Conservation (phyloP, 176 grass and related monocot genomes). For the Pontederia paniculata region DNA sequence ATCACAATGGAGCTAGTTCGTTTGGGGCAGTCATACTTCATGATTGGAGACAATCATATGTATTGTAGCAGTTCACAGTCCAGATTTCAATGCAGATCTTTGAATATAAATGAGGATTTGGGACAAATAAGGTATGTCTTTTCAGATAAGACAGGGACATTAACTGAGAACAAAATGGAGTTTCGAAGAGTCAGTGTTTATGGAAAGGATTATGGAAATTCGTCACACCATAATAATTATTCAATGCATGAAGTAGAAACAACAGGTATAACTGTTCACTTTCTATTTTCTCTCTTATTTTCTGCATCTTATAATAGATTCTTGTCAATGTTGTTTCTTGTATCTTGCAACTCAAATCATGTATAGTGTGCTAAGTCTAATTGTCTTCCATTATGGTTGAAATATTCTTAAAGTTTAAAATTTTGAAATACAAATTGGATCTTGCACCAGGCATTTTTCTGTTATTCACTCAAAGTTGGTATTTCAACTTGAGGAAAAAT, state of each 20-base stretch:
- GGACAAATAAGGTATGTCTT: conserved; percentile 96
- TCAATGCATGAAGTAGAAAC: conserved; percentile 51
- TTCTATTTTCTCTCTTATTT: conserved; percentile 7
- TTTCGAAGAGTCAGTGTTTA: conserved; percentile 83
- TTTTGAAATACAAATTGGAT: too few species aligned
- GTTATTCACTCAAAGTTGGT: too few species aligned
- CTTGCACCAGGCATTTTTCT: too few species aligned
- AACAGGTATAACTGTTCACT: conserved; percentile 55
- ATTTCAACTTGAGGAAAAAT: too few species aligned
- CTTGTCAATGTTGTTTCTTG: too few species aligned
- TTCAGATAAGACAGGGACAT: conserved; percentile 96
- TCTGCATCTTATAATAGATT: not conserved
- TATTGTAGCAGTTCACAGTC: conserved; percentile 82
- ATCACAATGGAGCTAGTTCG: conserved; percentile 99
- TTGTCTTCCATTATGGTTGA: too few species aligned
- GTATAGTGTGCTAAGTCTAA: too few species aligned
- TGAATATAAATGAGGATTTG: conserved; percentile 98
- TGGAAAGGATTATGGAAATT: conserved; percentile 79
- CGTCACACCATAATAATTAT: conserved; percentile 40
- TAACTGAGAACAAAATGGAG: conserved; percentile 98
- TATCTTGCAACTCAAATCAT: too few species aligned
- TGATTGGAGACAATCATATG: conserved; percentile 94
- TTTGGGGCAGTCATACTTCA: conserved; percentile 93
- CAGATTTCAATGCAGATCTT: conserved; percentile 97
- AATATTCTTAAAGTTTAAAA: too few species aligned